Conservation (phyloP, 2,329 filamentous ascomycete species). For the Alternaria infectoria region DNA sequence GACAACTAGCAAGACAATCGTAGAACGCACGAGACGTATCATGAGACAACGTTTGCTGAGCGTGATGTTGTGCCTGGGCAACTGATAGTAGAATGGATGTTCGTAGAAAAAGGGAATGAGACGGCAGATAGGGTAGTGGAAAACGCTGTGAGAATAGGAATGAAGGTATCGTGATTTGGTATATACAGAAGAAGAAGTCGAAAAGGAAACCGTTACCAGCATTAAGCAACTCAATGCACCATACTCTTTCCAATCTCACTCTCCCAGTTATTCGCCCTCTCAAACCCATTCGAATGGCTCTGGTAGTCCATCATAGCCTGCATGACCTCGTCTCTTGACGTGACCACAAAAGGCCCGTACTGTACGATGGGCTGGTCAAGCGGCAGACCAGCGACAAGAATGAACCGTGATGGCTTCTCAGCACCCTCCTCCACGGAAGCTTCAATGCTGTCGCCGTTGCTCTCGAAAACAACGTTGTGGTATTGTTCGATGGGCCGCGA, state of each 20-base stretch:
- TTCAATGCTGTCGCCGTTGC: constrained; percentile 76
- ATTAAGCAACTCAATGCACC: constrained; percentile 26
- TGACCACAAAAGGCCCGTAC: constrained; percentile 50
- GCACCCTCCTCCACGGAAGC: constrained; percentile 71
- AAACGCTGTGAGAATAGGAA: neutral
- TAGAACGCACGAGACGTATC: too few relatives aligned
- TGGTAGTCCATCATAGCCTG: constrained; percentile 49
- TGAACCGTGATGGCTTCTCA: constrained; percentile 63
- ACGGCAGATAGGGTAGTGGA: too few relatives aligned
- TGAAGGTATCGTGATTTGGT: neutral
- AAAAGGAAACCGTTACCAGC: neutral
- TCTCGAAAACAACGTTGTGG: constrained; percentile 89
- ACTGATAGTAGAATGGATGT: neutral
- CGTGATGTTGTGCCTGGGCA: neutral
- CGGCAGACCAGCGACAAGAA: constrained; percentile 77
- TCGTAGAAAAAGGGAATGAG: too few relatives aligned
- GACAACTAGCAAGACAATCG: too few relatives aligned
- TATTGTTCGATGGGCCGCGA: constrained; percentile 66
- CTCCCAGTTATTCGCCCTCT: constrained; percentile 77
- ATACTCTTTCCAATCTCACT: constrained; percentile 66
- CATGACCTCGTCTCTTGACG: constrained; percentile 44
- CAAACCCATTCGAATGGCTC: constrained; percentile 46
- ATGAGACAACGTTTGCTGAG: too few relatives aligned
- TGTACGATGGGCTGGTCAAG: constrained; percentile 50
- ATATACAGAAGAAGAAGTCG: neutral